Base-by-base conservation (phyloP, 1,284 basidiomycete genomes). In the Microbotryomycetes sp. region DNA sequence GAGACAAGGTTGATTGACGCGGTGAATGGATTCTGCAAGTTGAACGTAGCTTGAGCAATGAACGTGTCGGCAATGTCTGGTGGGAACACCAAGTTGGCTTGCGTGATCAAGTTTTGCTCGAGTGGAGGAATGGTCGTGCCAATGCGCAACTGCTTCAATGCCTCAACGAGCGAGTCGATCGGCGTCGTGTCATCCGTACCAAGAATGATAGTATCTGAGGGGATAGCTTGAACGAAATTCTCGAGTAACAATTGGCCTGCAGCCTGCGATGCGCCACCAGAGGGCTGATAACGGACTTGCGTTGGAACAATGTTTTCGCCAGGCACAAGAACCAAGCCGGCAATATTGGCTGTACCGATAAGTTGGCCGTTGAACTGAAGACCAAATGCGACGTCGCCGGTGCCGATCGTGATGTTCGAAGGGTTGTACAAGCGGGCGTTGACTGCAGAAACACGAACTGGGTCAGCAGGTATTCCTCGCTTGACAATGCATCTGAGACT, bases 11-110 rank as follows among this genome's bases (percentile, higher is more conserved):
- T 87, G 74, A 89, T 83, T 69, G 83, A 83, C 14, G 87, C 86
- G 0, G 86, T 87, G 76, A 89, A 89, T 2, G 87, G 86, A 70
- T 89, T 89, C 16, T 77, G 76, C 49, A 89, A 77, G 1, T 76
- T 77, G 69, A 87, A 85, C 0, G 81, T 76, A 2, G 81, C 77
- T 29, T 78, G 76, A 2, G 84, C 84, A n/a, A 84, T 72, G 7
- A 82, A 83, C 0, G 82, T 86, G 62, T 79, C 23, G 32, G 53
- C 68, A 30, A 76, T 75, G 66, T 75, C 65, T 54, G 68, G 69
- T 19, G 75, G 75, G 57, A 75, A 70, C 22, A 32, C 57, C 25
- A 76, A 63, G 26, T 54, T 52, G 16, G 75, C 69, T 50, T 67
- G 57, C 14, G 76, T 78, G 70, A 89, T 84, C 61, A 89, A 74